Evolutionary conservation across 202 grass and related monocot genomes (phyloP).

Genomic region (Schoenoplectus triqueter): DNA sequence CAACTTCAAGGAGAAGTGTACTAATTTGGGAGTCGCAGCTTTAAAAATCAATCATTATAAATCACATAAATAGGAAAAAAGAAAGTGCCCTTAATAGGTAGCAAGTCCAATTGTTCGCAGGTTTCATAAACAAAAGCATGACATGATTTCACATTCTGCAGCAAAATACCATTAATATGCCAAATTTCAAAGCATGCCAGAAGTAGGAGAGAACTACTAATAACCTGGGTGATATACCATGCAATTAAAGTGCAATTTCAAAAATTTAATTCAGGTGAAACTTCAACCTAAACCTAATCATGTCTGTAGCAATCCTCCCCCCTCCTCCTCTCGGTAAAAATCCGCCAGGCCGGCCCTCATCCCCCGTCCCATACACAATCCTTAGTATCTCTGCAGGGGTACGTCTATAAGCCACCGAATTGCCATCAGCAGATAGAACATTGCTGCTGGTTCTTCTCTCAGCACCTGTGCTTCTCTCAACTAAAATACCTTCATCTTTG

Average conservation of each 20-base stretch:
- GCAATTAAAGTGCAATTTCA: not conserved
- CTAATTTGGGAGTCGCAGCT: not conserved
- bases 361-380: conserved; percentile 64
- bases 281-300: conserved; percentile 29
- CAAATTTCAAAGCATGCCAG: not conserved
- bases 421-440: conserved; percentile 55
- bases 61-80: not conserved
- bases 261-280: conserved; percentile 19
- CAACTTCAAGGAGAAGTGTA: not conserved
- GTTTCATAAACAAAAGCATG: not conserved
- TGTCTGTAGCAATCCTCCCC: conserved; percentile 54
- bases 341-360: conserved; percentile 63
- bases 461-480: conserved; percentile 39
- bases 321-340: conserved; percentile 64
- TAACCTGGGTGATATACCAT: not conserved
- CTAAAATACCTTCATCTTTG: conserved; percentile 71
- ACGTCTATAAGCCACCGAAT: conserved; percentile 65
- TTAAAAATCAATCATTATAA: not conserved
- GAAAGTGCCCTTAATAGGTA: not conserved
- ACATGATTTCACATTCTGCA: conserved; percentile 17
- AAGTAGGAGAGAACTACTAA: not conserved
- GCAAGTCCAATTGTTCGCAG: not conserved
- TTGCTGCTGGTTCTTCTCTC: conserved; percentile 64
- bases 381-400: conserved; percentile 72
- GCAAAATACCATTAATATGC: not conserved